These are phyloP conservation scores for Musa troglodytarum DNA, from an alignment of 176 grass and related monocot species.

Conservation along the genomic window DNA sequence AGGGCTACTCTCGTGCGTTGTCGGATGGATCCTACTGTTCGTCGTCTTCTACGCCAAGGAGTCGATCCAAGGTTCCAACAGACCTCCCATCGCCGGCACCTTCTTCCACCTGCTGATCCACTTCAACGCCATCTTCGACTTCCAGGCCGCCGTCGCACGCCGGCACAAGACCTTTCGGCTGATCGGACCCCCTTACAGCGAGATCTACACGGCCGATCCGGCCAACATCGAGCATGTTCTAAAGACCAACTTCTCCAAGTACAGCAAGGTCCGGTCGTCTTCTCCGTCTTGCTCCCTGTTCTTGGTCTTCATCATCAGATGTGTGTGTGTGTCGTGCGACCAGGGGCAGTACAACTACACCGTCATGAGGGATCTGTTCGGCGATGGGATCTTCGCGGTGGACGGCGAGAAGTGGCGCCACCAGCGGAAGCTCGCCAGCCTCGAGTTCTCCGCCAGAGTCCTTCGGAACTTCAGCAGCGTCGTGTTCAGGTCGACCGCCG, in stretches of 20 bases:
- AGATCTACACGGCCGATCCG: constrained; percentile 31
- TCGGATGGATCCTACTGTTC: too few species aligned
- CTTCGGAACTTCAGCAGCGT: constrained; percentile 13
- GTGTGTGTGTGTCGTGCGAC: neutral
- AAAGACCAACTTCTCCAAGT: constrained; percentile 51
- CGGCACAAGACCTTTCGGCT: constrained; percentile 36
- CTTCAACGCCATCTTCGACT: constrained; percentile 32
- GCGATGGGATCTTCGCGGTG: constrained; percentile 11
- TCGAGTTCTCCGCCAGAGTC: neutral
- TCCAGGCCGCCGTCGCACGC: constrained; percentile 21
- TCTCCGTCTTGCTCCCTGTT: neutral
- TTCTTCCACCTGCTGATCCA: constrained; percentile 26
- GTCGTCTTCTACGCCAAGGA: too few species aligned
- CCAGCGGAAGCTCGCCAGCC: constrained; percentile 3
- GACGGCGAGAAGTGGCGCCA: constrained; percentile 13
- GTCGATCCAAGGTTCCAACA: too few species aligned
- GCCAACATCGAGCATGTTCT: constrained; percentile 38
- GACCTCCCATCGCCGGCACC: constrained; percentile 27
- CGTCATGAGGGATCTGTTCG: neutral
- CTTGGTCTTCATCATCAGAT: neutral
- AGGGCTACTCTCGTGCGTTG: too few species aligned
- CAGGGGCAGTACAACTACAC: neutral
- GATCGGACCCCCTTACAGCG: constrained; percentile 20
- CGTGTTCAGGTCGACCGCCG: neutral
- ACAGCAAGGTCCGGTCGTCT: constrained; percentile 36